phyloP scores from a whole-genome alignment of 805 yeast species.

The Wickerhamiella alocasiicola region DNA sequence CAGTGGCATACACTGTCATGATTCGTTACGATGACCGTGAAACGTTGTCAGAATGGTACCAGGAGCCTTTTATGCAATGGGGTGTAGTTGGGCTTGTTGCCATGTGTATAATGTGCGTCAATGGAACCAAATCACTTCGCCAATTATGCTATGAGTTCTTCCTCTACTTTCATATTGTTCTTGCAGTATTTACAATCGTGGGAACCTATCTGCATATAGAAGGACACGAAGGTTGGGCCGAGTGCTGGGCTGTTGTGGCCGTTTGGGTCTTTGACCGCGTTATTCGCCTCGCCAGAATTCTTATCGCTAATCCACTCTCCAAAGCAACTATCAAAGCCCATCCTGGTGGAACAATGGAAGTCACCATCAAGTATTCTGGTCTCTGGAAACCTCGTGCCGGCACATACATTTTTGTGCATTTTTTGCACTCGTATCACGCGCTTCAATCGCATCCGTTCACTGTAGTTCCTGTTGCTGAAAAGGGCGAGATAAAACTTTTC shows the following conservation, averaged over 20 bases:
- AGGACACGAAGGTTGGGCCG: constrained; percentile 35
- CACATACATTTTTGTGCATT: constrained; percentile 15
- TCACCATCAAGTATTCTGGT: too few species aligned
- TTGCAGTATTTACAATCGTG: constrained; percentile 42
- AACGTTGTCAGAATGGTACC: constrained; percentile 14
- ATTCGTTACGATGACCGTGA: constrained; percentile 22
- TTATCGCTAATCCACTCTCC: constrained; percentile 7
- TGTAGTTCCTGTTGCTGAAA: constrained; percentile 13
- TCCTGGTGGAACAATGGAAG: too few species aligned
- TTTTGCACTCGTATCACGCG: constrained; percentile 37
- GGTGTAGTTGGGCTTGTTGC: constrained; percentile 22
- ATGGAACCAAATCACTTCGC: constrained; percentile 42
- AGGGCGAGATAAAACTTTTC: constrained; percentile 8
- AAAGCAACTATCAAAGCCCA: background rate
- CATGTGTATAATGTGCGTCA: constrained; percentile 31
- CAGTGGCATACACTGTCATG: constrained; percentile 36
- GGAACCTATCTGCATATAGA: constrained; percentile 46
- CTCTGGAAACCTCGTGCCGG: constrained; percentile 32
- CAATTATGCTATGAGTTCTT: constrained; percentile 44
- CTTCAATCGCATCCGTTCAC: constrained; percentile 75
- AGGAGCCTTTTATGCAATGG: constrained; percentile 17
- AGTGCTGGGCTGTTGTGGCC: constrained; percentile 40
- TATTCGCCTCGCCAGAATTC: constrained; percentile 43
- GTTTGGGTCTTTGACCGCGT: constrained; percentile 60
- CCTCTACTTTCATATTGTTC: constrained; percentile 39